phyloP scores from a whole-genome alignment of 352 stramenopile species.

The Pythium volutum region DNA sequence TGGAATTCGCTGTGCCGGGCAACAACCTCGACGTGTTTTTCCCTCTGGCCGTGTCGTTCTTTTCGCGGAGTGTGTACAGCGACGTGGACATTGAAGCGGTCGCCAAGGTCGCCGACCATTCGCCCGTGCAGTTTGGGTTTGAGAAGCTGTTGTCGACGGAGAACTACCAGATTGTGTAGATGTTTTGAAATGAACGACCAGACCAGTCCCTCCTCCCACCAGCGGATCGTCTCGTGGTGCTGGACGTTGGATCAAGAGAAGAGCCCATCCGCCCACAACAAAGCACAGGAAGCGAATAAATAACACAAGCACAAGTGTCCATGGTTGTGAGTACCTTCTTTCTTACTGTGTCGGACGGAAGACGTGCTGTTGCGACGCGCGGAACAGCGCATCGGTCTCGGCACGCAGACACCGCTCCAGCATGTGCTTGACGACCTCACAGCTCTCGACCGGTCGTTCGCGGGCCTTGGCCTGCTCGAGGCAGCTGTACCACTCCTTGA shows the following conservation, averaged over 20 bases:
- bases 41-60: slow-evolving; percentile 86
- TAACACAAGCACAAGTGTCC: slow-evolving; percentile 12
- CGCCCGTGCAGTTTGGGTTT: slow-evolving; percentile 75
- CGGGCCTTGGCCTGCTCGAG: slow-evolving; percentile 40
- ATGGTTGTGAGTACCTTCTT: slow-evolving; percentile 3
- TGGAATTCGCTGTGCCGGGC: slow-evolving; percentile 83
- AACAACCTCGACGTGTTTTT: slow-evolving; percentile 84
- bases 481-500: slow-evolving; percentile 53
- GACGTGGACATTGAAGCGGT: slow-evolving; percentile 79
- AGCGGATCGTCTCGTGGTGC: background rate
- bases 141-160: slow-evolving; percentile 87
- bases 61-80: slow-evolving; percentile 86
- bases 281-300: slow-evolving; percentile 12
- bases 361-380: slow-evolving; percentile 53
- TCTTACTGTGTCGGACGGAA: slow-evolving; percentile 37
- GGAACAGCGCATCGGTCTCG: slow-evolving; percentile 63
- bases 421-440: slow-evolving; percentile 48
- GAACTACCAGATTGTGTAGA: slow-evolving; percentile 88
- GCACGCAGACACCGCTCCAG: slow-evolving; percentile 73
- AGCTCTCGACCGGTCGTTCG: slow-evolving; percentile 41
- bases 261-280: background rate
- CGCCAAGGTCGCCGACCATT: slow-evolving; percentile 67
- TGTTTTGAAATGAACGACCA: slow-evolving; percentile 17
- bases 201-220: background rate
- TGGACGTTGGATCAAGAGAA: background rate